Conservation (phyloP, 108 stramenopile genomes). For the Nitzschia sp. region DNA sequence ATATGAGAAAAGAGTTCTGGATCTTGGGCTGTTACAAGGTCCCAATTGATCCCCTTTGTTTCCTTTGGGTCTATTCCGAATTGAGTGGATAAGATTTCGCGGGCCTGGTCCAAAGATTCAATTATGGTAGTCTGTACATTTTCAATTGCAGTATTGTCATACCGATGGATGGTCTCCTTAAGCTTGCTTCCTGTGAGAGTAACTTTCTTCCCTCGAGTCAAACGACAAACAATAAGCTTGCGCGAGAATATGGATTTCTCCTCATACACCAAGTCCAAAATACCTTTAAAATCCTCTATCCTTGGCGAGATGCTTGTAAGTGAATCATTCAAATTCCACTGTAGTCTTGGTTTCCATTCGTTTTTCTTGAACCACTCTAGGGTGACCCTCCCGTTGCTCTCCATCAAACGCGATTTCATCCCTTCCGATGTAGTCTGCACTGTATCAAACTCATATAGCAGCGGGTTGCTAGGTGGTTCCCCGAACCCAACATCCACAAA, state of each 20-base stretch:
- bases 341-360: conserved; percentile 25
- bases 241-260: conserved; percentile 12
- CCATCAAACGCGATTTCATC: conserved; percentile 23
- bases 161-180: not conserved
- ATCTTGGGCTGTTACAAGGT: not conserved
- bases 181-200: conserved; percentile 29
- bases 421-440: conserved; percentile 40
- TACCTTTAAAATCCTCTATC: conserved; percentile 5
- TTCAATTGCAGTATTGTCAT: not conserved
- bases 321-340: conserved; percentile 11
- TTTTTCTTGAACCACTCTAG: conserved; percentile 33
- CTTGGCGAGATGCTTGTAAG: not conserved
- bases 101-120: not conserved
- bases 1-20: not conserved
- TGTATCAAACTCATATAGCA: conserved; percentile 6
- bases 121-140: not conserved
- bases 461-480: conserved; percentile 39
- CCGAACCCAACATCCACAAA: conserved; percentile 54
- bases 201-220: conserved; percentile 26
- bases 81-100: conserved; percentile 9
- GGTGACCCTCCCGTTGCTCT: conserved; percentile 3
- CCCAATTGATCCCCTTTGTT: conserved; percentile 1
- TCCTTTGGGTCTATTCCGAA: conserved; percentile 20
- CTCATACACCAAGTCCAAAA: conserved; percentile 5
- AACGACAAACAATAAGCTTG: conserved; percentile 25